Percentiles rank a stretch among this genome's conserved stretches.
Evolutionary conservation across 345 rosid species (phyloP).

Genomic region (Citrus medica): DNA sequence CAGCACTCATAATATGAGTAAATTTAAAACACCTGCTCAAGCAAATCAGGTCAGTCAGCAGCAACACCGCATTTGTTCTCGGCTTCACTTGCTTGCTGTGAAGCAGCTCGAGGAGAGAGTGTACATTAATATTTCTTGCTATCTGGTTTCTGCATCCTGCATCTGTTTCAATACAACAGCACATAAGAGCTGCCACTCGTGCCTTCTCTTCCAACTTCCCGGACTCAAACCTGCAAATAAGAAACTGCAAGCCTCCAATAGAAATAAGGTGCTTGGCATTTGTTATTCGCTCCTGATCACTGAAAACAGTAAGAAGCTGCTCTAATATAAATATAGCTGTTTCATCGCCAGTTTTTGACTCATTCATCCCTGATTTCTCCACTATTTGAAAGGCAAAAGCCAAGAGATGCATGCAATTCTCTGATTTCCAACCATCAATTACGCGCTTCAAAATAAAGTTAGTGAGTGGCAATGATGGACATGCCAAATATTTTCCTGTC

Average conservation of each 20-base stretch:
- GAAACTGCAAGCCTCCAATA: slow-evolving; percentile 51
- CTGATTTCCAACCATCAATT: slow-evolving; percentile 44
- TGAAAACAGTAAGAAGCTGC: slow-evolving; percentile 40
- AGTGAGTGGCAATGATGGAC: slow-evolving; percentile 36
- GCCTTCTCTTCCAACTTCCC: slow-evolving; percentile 39
- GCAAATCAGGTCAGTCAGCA: slow-evolving; percentile 50
- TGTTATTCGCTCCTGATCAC: slow-evolving; percentile 28
- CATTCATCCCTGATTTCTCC: slow-evolving; percentile 9
- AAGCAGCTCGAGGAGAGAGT: slow-evolving; percentile 41
- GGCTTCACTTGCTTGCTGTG: slow-evolving; percentile 36
- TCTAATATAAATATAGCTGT: slow-evolving; percentile 32
- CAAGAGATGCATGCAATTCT: slow-evolving; percentile 24
- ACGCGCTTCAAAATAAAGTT: slow-evolving; percentile 51
- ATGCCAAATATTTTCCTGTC: slow-evolving; percentile 45
- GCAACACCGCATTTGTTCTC: slow-evolving; percentile 35
- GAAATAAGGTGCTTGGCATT: slow-evolving; percentile 44
- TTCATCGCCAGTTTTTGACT: slow-evolving; percentile 20
- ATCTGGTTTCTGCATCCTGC: slow-evolving; percentile 43
- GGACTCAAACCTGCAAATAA: slow-evolving; percentile 30
- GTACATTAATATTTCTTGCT: slow-evolving; percentile 25
- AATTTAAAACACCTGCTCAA: slow-evolving; percentile 37
- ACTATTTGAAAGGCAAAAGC: slow-evolving; percentile 26
- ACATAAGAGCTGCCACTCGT: slow-evolving; percentile 35
- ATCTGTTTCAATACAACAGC: slow-evolving; percentile 52
- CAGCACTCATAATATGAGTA: background rate